Base-by-base conservation (phyloP, 345 rosid species). In the Salix suchowensis region DNA sequence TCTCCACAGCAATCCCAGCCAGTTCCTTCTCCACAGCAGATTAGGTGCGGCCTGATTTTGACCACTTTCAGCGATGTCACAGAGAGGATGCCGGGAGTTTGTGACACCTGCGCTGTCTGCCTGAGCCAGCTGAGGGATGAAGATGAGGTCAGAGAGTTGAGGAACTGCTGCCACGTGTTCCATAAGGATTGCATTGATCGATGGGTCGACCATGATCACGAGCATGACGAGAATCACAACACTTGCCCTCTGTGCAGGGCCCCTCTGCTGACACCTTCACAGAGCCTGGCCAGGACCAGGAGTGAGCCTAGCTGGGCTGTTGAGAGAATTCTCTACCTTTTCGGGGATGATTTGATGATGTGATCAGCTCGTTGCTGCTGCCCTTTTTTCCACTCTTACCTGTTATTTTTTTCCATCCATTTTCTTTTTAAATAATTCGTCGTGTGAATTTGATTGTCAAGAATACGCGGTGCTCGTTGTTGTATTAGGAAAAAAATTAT, bases 231-330 rank as follows among this genome's bases (percentile, higher is more conserved):
- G 7, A 89, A 91, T 36, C 97, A 84, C 71, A 84, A 82, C 36
- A 91, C 86, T 0, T 96, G 99, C 76, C 99, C 99, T 0, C 90
- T 96, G 0, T 96, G 99, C 81, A 85, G 99, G 79, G 85, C 98
- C 68, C 97, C 98, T 58, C 77, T 96, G 26, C 83, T 93, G 86
- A 84, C 83, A 36, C n/a, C 74, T 44, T 85, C 85, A 0, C 93
- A 86, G n/a, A 55, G 75, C 23, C 5, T 66, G 76, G 86, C 77
- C 42, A 82, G 86, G 87, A 77, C 85, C 19, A 83, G 77, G 78
- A 80, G 83, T 3, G 93, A 96, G 79, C 98, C 97, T 3, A 93
- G 93, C 82, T 96, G 99, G 99, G 98, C 96, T 6, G 96, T 93
- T 0, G 97, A 96, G 71, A 87, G 91, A 40, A 84, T 96, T 54